Conservation (phyloP, 805 yeast genomes). For the Yarrowia sp. region DNA sequence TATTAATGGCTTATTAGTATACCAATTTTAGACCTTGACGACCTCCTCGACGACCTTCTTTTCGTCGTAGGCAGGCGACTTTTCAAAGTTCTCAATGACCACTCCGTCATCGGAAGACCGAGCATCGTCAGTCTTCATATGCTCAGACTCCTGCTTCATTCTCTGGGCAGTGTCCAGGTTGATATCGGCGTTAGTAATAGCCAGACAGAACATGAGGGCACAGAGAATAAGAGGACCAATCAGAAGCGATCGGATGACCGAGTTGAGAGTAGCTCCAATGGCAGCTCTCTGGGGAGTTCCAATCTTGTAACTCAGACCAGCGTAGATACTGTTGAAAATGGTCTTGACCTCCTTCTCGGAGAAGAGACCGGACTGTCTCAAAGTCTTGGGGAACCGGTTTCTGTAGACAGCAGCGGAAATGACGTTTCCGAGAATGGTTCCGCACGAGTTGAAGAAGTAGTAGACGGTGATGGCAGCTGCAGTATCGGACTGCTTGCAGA, state of each 20-base stretch:
- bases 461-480: conserved; percentile 25
- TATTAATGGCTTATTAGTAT: background rate
- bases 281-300: conserved; percentile 8
- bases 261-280: conserved; percentile 6
- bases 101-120: background rate
- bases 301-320: background rate
- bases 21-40: background rate
- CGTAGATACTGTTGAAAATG: background rate
- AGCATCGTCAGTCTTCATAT: background rate
- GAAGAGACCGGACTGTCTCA: background rate
- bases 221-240: conserved; percentile 6
- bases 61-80: background rate
- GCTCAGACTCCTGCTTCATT: conserved; percentile 11
- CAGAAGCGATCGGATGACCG: conserved; percentile 19
- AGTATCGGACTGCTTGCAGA: conserved; percentile 17
- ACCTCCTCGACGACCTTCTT: background rate
- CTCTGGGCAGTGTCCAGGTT: conserved; percentile 13
- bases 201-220: conserved; percentile 12
- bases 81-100: background rate
- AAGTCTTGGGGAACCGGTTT: conserved; percentile 10
- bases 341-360: background rate
- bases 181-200: background rate
- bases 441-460: conserved; percentile 23
- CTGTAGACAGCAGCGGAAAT: conserved; percentile 28
- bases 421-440: conserved; percentile 27